A percentile compares a stretch with the other conserved stretches of the same genome.
Evolutionary conservation across 2,329 filamentous ascomycete genomes (phyloP).

Genomic region (Chaetomiaceae sp.): DNA sequence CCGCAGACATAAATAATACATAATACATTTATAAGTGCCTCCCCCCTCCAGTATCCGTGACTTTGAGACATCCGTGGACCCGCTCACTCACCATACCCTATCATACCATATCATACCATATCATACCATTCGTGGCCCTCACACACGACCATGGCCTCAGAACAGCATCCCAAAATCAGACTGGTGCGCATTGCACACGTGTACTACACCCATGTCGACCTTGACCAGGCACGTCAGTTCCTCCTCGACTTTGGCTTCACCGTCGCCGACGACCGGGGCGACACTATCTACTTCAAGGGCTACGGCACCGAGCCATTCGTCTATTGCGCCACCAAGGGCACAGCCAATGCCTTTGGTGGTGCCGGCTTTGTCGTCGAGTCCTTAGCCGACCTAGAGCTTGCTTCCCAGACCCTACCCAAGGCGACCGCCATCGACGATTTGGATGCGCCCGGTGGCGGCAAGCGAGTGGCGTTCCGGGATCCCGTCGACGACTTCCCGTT

Average conservation of each 20-base stretch:
- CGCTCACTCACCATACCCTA: too few species aligned
- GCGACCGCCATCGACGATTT: not conserved
- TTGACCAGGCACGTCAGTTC: constrained; percentile 2
- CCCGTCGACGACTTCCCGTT: constrained; percentile 5
- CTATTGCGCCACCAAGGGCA: not conserved
- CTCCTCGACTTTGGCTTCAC: not conserved
- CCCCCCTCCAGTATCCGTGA: too few species aligned
- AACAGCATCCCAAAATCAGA: not conserved
- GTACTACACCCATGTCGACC: constrained; percentile 4
- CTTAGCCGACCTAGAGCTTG: not conserved
- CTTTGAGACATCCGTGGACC: too few species aligned
- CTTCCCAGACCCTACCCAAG: not conserved
- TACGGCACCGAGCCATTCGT: constrained; percentile 4
- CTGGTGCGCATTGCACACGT: constrained; percentile 5
- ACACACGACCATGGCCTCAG: not conserved
- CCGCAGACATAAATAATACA: too few species aligned
- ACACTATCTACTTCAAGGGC: constrained; percentile 5
- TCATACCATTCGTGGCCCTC: too few species aligned
- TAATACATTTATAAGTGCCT: too few species aligned
- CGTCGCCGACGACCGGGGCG: constrained; percentile 1
- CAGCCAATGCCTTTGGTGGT: not conserved
- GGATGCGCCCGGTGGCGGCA: constrained; percentile 6
- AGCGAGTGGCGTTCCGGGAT: constrained; percentile 1
- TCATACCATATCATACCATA: too few species aligned
- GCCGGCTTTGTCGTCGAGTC: constrained; percentile 3